Evolutionary conservation across 768 basidiomycete species (phyloP), one percentile per base, ranked within the genome.

Genomic region (Rhizopogon vinicolor): DNA sequence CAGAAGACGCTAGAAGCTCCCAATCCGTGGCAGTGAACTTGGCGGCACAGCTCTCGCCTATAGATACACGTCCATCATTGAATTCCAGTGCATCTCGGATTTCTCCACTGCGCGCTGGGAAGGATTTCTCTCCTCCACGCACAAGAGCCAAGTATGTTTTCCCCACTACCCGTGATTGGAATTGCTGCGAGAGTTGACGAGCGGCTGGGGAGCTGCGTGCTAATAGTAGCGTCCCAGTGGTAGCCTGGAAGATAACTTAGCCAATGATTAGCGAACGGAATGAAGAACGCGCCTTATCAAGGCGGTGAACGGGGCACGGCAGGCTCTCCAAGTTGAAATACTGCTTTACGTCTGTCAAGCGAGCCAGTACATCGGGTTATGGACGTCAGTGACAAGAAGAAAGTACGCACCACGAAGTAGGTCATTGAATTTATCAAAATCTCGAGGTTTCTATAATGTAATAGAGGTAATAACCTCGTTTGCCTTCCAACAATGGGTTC

Each of bases 101-200:
- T 44, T 74, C 82, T 74, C 63, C 66, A 14, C 58, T 64, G n/a
- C 53, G 67, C 5, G 58, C 57, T 7, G 66, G 54, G 56, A 86
- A 84, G 0, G 78, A 75, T 53, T 77, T 69, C 28, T 61, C 59
- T 9, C 80, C 80, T 14, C 78, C 84, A 22, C 80, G 74, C 1
- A 88, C 84, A 29, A 89, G 66, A 0, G 86, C 87, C 16, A 87
- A 74, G 61, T 88, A 89, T 0, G 76, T 77, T 62, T 88, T 88
- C 22, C 74, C 64, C 10, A 87, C 69, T 0, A 68, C 68, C 41
- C 77, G 73, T 28, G 70, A 56, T 31, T 69, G 67, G 53, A 89
- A 84, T 61, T 87, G 86, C n/a, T 68, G 72, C 0, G 79, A 78
- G 3, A 88, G 56, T n/a, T 78, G 72, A 43, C 73, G 75, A 2